Conservation (phyloP, 179 eudicot species). For the Patellifolia procumbens region DNA sequence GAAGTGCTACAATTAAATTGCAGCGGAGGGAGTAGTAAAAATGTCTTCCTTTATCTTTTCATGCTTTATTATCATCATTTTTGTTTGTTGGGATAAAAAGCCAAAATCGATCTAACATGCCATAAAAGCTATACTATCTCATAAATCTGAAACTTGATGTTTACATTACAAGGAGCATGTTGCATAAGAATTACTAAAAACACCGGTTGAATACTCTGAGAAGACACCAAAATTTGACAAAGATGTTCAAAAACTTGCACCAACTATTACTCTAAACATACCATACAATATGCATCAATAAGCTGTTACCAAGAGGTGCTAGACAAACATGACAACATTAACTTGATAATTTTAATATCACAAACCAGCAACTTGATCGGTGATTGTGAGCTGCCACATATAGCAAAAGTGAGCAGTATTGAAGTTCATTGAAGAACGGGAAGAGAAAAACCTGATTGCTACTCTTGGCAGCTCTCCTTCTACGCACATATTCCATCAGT, state of each 20-base stretch:
- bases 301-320: not conserved
- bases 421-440: not conserved
- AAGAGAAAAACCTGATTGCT: slow-evolving; percentile 66
- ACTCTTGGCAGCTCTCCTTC: slow-evolving; percentile 85
- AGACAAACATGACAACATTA: not conserved
- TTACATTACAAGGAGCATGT: too few relatives aligned
- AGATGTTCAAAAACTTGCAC: not conserved
- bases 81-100: not conserved
- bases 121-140: not conserved
- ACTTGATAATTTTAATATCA: too few relatives aligned
- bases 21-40: too few relatives aligned
- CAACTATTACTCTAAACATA: not conserved
- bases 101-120: not conserved
- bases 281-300: too few relatives aligned
- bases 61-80: not conserved
- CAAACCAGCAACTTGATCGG: not conserved
- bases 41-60: not conserved
- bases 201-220: too few relatives aligned
- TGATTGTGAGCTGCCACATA: not conserved
- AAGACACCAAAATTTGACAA: too few relatives aligned
- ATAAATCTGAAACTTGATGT: not conserved
- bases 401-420: not conserved
- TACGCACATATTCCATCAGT: slow-evolving; percentile 85
- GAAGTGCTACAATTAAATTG: too few relatives aligned
- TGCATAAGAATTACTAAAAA: too few relatives aligned